These are phyloP conservation scores for Exophiala mesophila DNA, from an alignment of 2,329 filamentous ascomycete genomes.

Conservation along the genomic window DNA sequence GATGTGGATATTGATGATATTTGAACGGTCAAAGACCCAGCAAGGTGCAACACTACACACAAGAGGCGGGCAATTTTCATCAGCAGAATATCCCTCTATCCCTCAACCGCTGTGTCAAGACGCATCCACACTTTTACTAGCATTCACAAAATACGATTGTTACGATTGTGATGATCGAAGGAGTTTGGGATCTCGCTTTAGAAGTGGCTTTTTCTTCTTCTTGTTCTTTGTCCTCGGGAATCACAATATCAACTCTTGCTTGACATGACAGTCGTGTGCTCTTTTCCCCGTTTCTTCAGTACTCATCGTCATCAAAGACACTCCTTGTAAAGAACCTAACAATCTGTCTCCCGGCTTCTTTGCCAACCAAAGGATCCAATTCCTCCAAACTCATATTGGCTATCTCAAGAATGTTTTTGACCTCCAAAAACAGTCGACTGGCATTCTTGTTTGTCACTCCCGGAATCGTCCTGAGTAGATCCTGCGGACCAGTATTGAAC, in stretches of 20 bases:
- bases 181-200: slow-evolving; percentile 6
- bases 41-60: too few relatives aligned
- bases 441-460: slow-evolving; percentile 78
- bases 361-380: slow-evolving; percentile 69
- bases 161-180: slow-evolving; percentile 13
- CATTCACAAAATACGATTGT: slow-evolving; percentile 9
- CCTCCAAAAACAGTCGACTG: slow-evolving; percentile 64
- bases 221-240: background rate
- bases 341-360: slow-evolving; percentile 70
- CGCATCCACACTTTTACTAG: slow-evolving; percentile 3
- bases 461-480: slow-evolving; percentile 81
- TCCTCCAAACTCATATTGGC: slow-evolving; percentile 78
- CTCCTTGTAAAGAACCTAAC: slow-evolving; percentile 71
- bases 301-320: slow-evolving; percentile 45
- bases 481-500: slow-evolving; percentile 81
- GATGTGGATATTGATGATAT: slow-evolving; percentile 92
- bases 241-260: background rate
- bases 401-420: slow-evolving; percentile 72
- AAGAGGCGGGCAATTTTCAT: too few relatives aligned
- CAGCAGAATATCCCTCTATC: too few relatives aligned
- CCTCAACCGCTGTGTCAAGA: too few relatives aligned
- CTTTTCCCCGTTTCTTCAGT: slow-evolving; percentile 1
- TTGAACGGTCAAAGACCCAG: too few relatives aligned
- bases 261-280: too few relatives aligned
- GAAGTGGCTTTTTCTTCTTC: background rate